phyloP scores from a whole-genome alignment of 2,329 filamentous ascomycete species.

The Aspergillus quadrilineatus region DNA sequence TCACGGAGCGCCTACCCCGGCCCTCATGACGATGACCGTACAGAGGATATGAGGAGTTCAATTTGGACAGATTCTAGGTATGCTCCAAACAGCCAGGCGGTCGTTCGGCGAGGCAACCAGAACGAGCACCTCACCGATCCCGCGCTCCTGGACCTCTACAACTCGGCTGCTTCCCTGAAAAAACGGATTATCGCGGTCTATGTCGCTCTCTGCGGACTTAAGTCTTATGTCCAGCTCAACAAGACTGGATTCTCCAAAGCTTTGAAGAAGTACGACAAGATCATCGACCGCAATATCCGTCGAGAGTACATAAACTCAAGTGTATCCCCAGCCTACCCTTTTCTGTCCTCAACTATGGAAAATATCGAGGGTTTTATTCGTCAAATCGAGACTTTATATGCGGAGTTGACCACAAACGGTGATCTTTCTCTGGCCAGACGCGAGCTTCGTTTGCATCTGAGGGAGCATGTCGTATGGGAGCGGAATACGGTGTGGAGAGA shows the following conservation, averaged over 20 bases:
- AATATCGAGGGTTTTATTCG: constrained; percentile 69
- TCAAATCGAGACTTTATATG: constrained; percentile 76
- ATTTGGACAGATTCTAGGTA: constrained; percentile 27
- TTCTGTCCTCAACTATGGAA: constrained; percentile 69
- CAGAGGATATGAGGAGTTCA: constrained; percentile 38
- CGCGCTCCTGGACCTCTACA: constrained; percentile 68
- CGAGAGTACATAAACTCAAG: constrained; percentile 69
- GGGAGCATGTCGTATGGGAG: constrained; percentile 98
- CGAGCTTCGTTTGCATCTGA: constrained; percentile 83
- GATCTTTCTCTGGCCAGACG: constrained; percentile 74
- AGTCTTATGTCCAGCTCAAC: constrained; percentile 94
- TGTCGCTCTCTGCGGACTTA: constrained; percentile 89
- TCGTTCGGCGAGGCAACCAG: constrained; percentile 37
- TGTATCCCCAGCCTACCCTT: constrained; percentile 79
- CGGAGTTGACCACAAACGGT: constrained; percentile 76
- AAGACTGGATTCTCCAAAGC: constrained; percentile 95
- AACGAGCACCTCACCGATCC: constrained; percentile 75
- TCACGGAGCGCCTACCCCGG: constrained; percentile 30
- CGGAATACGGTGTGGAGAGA: constrained; percentile 98
- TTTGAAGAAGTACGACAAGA: constrained; percentile 98
- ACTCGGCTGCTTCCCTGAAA: constrained; percentile 80
- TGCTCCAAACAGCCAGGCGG: constrained; percentile 18
- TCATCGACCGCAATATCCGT: constrained; percentile 77
- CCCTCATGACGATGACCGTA: constrained; percentile 28
- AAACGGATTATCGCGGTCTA: constrained; percentile 85